phyloP scores from a whole-genome alignment of 139 green algal species.

The Nannochloris sp. region DNA sequence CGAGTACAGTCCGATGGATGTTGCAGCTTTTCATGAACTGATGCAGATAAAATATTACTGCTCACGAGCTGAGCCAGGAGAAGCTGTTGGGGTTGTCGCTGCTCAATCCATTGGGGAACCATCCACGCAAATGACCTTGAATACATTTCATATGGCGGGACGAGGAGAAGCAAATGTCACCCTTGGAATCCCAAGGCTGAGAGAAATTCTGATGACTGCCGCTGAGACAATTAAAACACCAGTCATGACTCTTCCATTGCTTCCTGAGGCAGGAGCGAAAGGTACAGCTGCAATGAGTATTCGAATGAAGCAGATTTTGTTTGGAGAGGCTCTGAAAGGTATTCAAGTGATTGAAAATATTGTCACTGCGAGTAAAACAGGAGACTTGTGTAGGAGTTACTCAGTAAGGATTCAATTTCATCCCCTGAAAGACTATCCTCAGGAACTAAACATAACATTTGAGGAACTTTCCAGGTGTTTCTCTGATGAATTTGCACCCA shows the following conservation, averaged over 20 bases:
- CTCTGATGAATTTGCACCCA: conserved; percentile 45
- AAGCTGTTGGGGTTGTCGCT: conserved; percentile 89
- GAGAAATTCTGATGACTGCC: conserved; percentile 96
- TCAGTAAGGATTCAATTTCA: conserved; percentile 39
- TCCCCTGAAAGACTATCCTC: conserved; percentile 41
- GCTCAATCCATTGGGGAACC: conserved; percentile 97
- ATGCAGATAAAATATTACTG: conserved; percentile 86
- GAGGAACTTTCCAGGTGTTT: conserved; percentile 54
- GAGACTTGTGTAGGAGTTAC: conserved; percentile 30
- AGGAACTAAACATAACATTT: conserved; percentile 57
- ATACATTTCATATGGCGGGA: conserved; percentile 91
- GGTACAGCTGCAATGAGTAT: conserved; percentile 40
- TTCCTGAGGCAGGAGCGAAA: neutral
- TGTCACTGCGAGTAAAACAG: conserved; percentile 18
- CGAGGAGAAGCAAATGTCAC: conserved; percentile 98
- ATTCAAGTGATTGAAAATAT: conserved; percentile 60
- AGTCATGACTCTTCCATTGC: conserved; percentile 85
- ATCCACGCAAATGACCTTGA: conserved; percentile 94
- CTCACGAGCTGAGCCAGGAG: conserved; percentile 56
- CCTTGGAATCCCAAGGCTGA: conserved; percentile 93
- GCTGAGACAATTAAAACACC: conserved; percentile 76
- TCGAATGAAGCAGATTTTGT: conserved; percentile 64
- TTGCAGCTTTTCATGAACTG: conserved; percentile 35
- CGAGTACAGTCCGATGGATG: conserved; percentile 24
- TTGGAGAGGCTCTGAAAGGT: conserved; percentile 61